A percentile compares a stretch with the other conserved stretches of the same genome.
Evolutionary conservation across 106 monocot genomes (phyloP).

Genomic region (Phalaenopsis equestris): DNA sequence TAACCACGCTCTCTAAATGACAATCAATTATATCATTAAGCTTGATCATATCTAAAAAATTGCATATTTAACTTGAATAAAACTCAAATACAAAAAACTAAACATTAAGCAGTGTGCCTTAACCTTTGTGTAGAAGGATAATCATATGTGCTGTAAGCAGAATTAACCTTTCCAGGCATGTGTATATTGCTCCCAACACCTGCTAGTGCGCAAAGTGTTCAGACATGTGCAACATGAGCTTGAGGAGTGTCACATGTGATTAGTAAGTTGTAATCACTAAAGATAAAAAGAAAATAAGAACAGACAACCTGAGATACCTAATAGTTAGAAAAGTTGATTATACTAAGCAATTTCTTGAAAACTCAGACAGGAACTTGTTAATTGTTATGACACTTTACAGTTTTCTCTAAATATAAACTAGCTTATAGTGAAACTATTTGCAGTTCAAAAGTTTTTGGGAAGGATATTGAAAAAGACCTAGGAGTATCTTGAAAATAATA

Average conservation of each 20-base stretch:
- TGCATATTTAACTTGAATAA: conserved; percentile 1
- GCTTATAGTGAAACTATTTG: neutral
- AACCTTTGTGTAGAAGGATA: conserved; percentile 93
- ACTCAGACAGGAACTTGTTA: neutral
- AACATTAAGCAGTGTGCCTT: conserved; percentile 60
- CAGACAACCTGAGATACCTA: neutral
- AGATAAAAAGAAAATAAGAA: conserved; percentile 18
- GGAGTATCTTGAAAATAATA: neutral
- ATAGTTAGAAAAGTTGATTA: neutral
- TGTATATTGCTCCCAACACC: conserved; percentile 83
- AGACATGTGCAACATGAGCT: conserved; percentile 74
- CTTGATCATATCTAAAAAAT: neutral
- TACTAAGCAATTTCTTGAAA: neutral
- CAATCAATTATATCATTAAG: neutral
- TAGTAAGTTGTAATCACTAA: conserved; percentile 19
- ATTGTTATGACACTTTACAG: neutral
- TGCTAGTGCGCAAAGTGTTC: conserved; percentile 79
- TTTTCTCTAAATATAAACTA: neutral
- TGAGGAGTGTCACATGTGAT: conserved; percentile 31
- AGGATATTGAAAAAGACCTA: neutral
- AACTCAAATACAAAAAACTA: conserved; percentile 19
- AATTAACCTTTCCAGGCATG: conserved; percentile 75
- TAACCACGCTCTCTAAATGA: neutral
- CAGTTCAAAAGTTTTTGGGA: neutral
- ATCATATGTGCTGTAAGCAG: conserved; percentile 67